Base-by-base conservation (phyloP, 2,329 filamentous ascomycete species). In the Fusarium citri region DNA sequence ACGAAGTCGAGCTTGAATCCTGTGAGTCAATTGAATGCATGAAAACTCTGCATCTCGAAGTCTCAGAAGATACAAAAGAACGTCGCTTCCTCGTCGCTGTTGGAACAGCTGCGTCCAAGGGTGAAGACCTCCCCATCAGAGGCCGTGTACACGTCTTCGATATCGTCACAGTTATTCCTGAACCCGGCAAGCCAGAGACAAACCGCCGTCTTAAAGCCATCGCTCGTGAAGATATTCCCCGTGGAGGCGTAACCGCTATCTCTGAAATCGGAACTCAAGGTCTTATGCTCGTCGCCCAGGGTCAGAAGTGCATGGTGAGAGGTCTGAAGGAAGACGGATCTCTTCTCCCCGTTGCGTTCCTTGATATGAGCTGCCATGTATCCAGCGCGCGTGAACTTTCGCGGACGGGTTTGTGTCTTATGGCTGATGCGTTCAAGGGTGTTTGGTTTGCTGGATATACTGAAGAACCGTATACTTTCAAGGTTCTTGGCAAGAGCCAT, bases 371-470 rank as follows among this genome's bases (percentile, higher is more conserved):
- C 81, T 97, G 93, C 80, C 96, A 97, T 75, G 93, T 97, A 15
- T 93, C 90, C 4, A 89, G 91, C n/a, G 87, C 94, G 56, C 96
- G 94, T 76, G 93, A 94, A 74, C 85, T 99, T 20, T 89, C 90
- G 6, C 89, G 91, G 3, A 97, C 94, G 1, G 94, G 95, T 1
- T 85, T 99, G 77, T 94, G 93, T 75, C 85, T 97, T 14, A 90
- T 98, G 82, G 92, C 93, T 1, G 96, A 99, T 81, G 93, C 92
- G 1, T 90, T 96, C 77, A 97, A 97, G 82, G 96, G 96, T 0
- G 85, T 98, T 4, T 98, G 96, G 94, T 97, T 99, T 72, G 92
- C 93, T 0, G 96, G 96, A 1, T 99, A 98, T 77, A 96, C 93
- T 11, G 95, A 99, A 81, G 96, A 98, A 76, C 96, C 96, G 1